Evolutionary conservation across 768 basidiomycete species (phyloP).

Genomic region (Glaciozyma martinii): DNA sequence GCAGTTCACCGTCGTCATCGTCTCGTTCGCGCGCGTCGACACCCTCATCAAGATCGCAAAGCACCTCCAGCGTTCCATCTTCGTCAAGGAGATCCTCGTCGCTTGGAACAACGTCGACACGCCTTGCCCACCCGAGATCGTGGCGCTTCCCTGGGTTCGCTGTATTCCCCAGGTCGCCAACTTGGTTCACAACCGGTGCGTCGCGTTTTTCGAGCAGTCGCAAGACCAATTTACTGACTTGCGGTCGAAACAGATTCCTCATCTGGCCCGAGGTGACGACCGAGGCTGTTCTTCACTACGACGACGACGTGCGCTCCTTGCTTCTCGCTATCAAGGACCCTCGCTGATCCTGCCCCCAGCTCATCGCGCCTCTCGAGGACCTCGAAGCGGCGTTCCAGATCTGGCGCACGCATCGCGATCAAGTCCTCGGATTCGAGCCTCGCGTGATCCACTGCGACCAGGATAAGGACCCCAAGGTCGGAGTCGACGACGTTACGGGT

Average conservation of each 20-base stretch:
- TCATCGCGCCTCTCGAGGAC: conserved; percentile 1
- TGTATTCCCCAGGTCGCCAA: background rate
- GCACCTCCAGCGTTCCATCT: conserved; percentile 1
- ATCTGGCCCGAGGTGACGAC: conserved; percentile 5
- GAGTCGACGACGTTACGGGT: background rate
- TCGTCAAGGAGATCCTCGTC: conserved; percentile 1
- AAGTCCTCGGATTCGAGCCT: conserved; percentile 7
- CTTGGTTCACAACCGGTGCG: background rate
- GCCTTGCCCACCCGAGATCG: background rate
- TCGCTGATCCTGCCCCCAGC: background rate
- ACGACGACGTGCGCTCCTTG: background rate
- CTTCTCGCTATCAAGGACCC: background rate
- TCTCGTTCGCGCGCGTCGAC: background rate
- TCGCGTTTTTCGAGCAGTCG: background rate
- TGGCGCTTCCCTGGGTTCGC: background rate
- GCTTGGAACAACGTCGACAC: conserved; percentile 4
- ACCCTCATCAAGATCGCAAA: conserved; percentile 2
- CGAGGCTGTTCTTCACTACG: conserved; percentile 6
- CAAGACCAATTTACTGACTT: background rate
- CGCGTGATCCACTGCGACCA: background rate
- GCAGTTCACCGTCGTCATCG: conserved; percentile 13
- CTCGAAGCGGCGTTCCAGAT: conserved; percentile 6
- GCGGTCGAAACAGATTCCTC: background rate
- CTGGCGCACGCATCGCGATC: background rate
- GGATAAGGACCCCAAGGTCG: background rate